Percentiles rank a stretch among this genome's conserved stretches.
phyloP scores from a whole-genome alignment of 352 stramenopile species.

The Ophiocytium majus region DNA sequence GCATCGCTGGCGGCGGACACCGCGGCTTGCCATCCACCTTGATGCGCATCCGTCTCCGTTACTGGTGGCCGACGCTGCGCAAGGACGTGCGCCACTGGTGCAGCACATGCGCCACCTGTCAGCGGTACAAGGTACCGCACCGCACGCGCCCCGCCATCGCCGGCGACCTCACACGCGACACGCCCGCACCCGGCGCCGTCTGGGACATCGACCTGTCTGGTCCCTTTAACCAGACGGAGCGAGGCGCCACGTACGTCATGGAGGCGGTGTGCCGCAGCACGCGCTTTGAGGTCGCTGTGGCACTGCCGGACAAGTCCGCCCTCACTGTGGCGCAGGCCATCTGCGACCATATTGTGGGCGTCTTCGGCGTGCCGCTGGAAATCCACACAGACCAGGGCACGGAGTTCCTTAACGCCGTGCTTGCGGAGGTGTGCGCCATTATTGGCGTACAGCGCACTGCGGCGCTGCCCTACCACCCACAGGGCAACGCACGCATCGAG shows the following conservation, averaged over 20 bases:
- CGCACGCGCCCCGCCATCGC: neutral
- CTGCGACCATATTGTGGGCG: neutral
- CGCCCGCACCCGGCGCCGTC: neutral
- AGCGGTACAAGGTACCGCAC: neutral
- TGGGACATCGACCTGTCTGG: neutral
- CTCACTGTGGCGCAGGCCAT: neutral
- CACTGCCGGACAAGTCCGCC: neutral
- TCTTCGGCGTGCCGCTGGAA: neutral
- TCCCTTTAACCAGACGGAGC: neutral
- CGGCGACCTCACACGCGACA: neutral
- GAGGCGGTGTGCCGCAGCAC: neutral
- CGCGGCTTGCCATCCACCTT: neutral
- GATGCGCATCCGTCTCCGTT: neutral
- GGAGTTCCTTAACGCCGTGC: neutral
- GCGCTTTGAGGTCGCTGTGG: neutral
- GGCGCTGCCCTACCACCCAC: neutral
- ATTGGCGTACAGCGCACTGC: neutral
- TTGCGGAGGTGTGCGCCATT: neutral
- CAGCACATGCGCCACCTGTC: neutral
- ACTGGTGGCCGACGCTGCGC: neutral
- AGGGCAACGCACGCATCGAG: neutral
- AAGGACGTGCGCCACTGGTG: neutral
- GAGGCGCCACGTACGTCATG: neutral
- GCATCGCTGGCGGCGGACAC: neutral
- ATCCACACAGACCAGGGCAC: neutral